Percentiles rank a stretch among this genome's conserved stretches.
Conservation (phyloP, 192 early-diverging fungal species). For the Coemansia sp. region DNA sequence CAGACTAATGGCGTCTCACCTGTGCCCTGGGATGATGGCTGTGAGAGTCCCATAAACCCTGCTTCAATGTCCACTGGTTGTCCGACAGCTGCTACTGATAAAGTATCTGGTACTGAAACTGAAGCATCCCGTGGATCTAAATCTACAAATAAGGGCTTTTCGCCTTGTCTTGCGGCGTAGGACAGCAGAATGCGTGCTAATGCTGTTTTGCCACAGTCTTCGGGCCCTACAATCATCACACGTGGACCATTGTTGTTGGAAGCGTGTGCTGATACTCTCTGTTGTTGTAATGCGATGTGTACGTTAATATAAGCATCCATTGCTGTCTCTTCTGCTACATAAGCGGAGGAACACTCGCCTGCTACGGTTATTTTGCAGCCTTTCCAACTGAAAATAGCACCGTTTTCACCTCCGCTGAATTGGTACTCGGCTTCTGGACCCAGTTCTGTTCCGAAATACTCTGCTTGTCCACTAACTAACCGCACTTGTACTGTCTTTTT, state of each 20-base stretch:
- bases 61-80: constrained; percentile 83
- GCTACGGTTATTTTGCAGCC: constrained; percentile 70
- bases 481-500: constrained; percentile 62
- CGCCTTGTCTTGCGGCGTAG: constrained; percentile 76
- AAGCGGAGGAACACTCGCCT: constrained; percentile 75
- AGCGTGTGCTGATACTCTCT: constrained; percentile 50
- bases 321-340: constrained; percentile 93
- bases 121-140: constrained; percentile 78
- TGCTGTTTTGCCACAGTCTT: constrained; percentile 91
- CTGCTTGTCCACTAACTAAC: constrained; percentile 68
- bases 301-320: constrained; percentile 88
- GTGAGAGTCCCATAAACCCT: constrained; percentile 63
- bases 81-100: constrained; percentile 73
- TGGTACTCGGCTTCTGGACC: constrained; percentile 73
- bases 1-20: constrained; percentile 78
- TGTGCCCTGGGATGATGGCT: constrained; percentile 62
- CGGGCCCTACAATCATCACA: constrained; percentile 87
- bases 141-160: constrained; percentile 78
- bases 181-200: constrained; percentile 82
- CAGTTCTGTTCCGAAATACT: constrained; percentile 94
- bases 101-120: constrained; percentile 80
- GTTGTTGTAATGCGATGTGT: constrained; percentile 83
- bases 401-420: constrained; percentile 76
- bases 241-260: constrained; percentile 38
- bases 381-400: constrained; percentile 89